Conservation (phyloP, 2,329 filamentous ascomycete species). For the Xylariomycetidae sp. region DNA sequence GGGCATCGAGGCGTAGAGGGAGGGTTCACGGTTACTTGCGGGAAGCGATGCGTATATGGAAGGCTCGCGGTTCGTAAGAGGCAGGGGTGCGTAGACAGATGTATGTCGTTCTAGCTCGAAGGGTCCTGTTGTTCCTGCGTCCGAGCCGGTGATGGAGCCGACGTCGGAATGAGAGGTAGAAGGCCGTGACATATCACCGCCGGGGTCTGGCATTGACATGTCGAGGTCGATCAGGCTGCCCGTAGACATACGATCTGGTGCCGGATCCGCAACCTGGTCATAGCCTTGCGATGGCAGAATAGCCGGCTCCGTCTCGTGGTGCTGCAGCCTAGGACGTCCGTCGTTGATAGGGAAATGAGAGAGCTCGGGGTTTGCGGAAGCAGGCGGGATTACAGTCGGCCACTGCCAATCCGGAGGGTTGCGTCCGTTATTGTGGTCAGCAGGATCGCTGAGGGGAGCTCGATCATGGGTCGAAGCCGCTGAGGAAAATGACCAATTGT, state of each 20-base stretch:
- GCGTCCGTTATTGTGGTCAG: conserved; percentile 45
- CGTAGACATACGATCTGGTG: conserved; percentile 34
- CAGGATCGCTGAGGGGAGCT: conserved; percentile 52
- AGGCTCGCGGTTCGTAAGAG: conserved; percentile 39
- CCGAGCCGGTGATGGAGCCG: conserved; percentile 49
- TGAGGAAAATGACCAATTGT: conserved; percentile 39
- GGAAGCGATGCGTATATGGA: too few species aligned
- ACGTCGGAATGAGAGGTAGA: conserved; percentile 57
- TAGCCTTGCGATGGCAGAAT: conserved; percentile 33
- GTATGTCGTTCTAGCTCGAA: conserved; percentile 60
- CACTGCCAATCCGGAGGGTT: conserved; percentile 54
- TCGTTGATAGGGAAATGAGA: conserved; percentile 43
- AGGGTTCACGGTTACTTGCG: too few species aligned
- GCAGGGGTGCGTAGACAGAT: conserved; percentile 42
- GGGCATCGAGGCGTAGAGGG: too few species aligned
- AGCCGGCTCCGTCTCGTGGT: conserved; percentile 47
- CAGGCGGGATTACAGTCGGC: conserved; percentile 45
- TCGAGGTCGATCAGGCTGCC: conserved; percentile 49
- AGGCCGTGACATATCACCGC: conserved; percentile 33
- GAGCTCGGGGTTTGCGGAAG: conserved; percentile 47
- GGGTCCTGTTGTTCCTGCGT: conserved; percentile 40
- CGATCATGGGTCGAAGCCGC: conserved; percentile 30
- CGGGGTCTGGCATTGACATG: conserved; percentile 46
- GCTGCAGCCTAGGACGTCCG: conserved; percentile 39
- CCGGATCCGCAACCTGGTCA: conserved; percentile 33